Conservation (phyloP, 2,329 filamentous ascomycete species). For the Magnaporthiopsis incrustans region DNA sequence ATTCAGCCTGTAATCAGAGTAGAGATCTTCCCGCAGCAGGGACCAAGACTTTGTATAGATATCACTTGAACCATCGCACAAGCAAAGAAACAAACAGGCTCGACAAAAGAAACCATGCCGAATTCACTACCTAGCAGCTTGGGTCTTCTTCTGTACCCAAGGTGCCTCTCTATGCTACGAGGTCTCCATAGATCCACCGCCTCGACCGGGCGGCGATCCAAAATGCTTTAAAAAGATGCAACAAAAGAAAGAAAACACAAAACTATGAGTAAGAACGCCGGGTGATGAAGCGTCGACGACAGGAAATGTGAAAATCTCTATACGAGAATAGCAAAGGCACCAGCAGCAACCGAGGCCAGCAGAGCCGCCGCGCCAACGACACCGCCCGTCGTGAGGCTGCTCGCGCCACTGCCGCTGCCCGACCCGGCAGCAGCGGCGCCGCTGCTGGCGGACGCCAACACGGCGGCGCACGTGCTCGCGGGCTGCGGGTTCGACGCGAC, state of each 20-base stretch:
- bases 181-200: not conserved
- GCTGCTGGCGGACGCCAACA: constrained; percentile 5
- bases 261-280: too few relatives aligned
- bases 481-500: constrained; percentile 39
- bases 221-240: not conserved
- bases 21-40: too few relatives aligned
- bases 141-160: not conserved
- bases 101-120: not conserved
- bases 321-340: constrained; percentile 1
- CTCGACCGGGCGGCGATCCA: not conserved
- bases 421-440: not conserved
- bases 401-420: not conserved
- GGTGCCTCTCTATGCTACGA: not conserved
- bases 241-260: not conserved
- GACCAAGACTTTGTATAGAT: too few relatives aligned
- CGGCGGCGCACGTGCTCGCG: constrained; percentile 47
- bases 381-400: not conserved
- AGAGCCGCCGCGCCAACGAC: not conserved
- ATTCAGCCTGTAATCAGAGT: too few relatives aligned
- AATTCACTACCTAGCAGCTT: not conserved
- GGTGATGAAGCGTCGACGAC: too few relatives aligned
- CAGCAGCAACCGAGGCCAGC: not conserved
- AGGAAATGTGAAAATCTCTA: not conserved
- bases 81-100: too few relatives aligned
- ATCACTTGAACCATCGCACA: too few relatives aligned